Evolutionary conservation across 139 green algal genomes (phyloP).

Genomic region (Edaphochlamys debaryana): DNA sequence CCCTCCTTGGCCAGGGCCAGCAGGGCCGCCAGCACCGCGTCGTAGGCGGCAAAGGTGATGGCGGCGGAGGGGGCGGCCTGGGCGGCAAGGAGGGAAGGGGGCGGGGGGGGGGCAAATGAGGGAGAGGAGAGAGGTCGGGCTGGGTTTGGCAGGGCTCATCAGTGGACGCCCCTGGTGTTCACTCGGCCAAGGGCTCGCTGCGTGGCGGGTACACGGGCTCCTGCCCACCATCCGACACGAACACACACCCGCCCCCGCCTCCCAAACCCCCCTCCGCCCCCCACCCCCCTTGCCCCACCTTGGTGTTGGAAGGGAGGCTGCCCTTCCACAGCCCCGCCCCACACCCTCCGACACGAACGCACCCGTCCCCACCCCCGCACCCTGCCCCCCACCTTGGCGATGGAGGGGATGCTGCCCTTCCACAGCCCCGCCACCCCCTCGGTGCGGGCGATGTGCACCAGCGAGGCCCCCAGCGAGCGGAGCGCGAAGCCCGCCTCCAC

Average conservation of each 20-base stretch:
- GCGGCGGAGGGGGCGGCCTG: constrained; percentile 89
- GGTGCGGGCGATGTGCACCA: constrained; percentile 66
- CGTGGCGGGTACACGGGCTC: too few relatives aligned
- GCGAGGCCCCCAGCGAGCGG: constrained; percentile 60
- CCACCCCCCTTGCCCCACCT: too few relatives aligned
- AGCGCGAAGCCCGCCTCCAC: constrained; percentile 66
- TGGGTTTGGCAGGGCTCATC: too few relatives aligned
- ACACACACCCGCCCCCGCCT: too few relatives aligned
- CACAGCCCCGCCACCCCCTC: constrained; percentile 91
- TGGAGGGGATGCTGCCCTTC: constrained; percentile 90
- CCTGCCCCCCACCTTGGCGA: constrained; percentile 88
- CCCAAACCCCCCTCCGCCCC: neutral
- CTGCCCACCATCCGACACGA: too few relatives aligned
- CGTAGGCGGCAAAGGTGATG: constrained; percentile 90
- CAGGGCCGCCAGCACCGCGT: constrained; percentile 52
- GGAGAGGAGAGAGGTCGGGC: neutral
- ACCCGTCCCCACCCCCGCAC: neutral
- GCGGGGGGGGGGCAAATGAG: neutral
- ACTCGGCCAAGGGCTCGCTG: too few relatives aligned
- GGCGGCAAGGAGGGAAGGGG: neutral
- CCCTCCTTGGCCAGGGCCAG: constrained; percentile 18
- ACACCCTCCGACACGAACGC: too few relatives aligned
- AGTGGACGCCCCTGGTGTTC: too few relatives aligned
- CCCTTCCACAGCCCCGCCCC: too few relatives aligned
- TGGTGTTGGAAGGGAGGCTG: too few relatives aligned